Percentiles rank a stretch among this genome's conserved stretches.
Evolutionary conservation across 345 rosid genomes (phyloP).

Genomic region (Xanthoceras sorbifolium): DNA sequence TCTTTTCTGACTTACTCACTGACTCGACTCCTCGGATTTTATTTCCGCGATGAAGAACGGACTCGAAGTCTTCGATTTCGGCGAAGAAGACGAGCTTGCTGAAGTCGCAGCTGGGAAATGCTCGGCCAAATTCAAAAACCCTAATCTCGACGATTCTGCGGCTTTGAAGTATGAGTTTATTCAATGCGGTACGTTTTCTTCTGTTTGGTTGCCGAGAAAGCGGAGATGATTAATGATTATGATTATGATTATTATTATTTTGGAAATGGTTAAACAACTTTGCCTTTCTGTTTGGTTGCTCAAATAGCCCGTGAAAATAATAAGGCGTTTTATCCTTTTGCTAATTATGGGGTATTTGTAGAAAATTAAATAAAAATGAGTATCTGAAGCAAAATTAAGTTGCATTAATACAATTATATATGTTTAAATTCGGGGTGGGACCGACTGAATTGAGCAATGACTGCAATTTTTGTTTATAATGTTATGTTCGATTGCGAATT

Average conservation of each 20-base stretch:
- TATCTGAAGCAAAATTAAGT: neutral
- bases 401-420: neutral
- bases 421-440: neutral
- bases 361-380: slow-evolving; percentile 9
- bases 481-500: neutral
- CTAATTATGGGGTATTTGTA: neutral
- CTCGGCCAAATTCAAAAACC: slow-evolving; percentile 55
- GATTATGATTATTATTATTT: neutral
- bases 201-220: neutral
- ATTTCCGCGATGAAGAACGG: slow-evolving; percentile 50
- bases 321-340: neutral
- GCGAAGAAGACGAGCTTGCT: slow-evolving; percentile 66
- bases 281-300: neutral
- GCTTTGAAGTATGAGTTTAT: slow-evolving; percentile 45
- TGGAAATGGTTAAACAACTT: neutral
- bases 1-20: slow-evolving; percentile 6
- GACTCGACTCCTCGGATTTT: slow-evolving; percentile 9
- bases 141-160: slow-evolving; percentile 49
- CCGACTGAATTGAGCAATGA: neutral
- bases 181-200: slow-evolving; percentile 50
- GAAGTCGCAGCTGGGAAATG: slow-evolving; percentile 50
- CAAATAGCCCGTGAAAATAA: slow-evolving; percentile 10
- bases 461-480: neutral
- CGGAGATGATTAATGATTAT: neutral
- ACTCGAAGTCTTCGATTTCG: slow-evolving; percentile 64